These are phyloP conservation scores for Talaromyces pinophilus DNA, from an alignment of 2,329 filamentous ascomycete species.

Conservation along the genomic window DNA sequence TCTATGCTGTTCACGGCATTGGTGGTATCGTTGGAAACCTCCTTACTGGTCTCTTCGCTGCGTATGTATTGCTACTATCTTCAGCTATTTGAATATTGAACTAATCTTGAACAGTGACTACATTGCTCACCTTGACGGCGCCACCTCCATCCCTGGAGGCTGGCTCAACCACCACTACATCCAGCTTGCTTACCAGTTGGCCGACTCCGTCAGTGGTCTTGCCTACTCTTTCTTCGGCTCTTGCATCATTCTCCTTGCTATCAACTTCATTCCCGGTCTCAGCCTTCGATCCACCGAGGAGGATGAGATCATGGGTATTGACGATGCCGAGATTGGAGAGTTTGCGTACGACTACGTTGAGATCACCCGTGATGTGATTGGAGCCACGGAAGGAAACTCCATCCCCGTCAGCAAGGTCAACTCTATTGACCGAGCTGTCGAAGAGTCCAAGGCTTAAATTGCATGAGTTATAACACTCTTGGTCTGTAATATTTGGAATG, in stretches of 20 bases:
- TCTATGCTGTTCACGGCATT: conserved; percentile 79
- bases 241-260: conserved; percentile 74
- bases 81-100: conserved; percentile 1
- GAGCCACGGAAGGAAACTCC: conserved; percentile 35
- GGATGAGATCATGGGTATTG: conserved; percentile 80
- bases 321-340: conserved; percentile 88
- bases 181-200: conserved; percentile 80
- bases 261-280: conserved; percentile 76
- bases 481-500: neutral
- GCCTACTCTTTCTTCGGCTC: conserved; percentile 77
- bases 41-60: conserved; percentile 78
- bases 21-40: conserved; percentile 79
- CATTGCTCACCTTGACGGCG: conserved; percentile 77
- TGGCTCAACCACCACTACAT: conserved; percentile 84
- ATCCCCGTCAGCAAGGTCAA: conserved; percentile 24
- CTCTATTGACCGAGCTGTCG: conserved; percentile 15
- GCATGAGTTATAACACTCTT: neutral
- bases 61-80: conserved; percentile 46
- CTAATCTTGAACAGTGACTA: conserved; percentile 58
- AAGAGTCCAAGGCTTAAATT: conserved; percentile 26
- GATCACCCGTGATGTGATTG: conserved; percentile 69
- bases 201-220: conserved; percentile 74
- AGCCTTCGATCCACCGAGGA: conserved; percentile 73
- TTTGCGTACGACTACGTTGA: conserved; percentile 95
- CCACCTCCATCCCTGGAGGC: conserved; percentile 67